These are phyloP conservation scores for Saccharomyces pastorianus DNA, from an alignment of 1,139 yeast genomes.

Conservation along the genomic window DNA sequence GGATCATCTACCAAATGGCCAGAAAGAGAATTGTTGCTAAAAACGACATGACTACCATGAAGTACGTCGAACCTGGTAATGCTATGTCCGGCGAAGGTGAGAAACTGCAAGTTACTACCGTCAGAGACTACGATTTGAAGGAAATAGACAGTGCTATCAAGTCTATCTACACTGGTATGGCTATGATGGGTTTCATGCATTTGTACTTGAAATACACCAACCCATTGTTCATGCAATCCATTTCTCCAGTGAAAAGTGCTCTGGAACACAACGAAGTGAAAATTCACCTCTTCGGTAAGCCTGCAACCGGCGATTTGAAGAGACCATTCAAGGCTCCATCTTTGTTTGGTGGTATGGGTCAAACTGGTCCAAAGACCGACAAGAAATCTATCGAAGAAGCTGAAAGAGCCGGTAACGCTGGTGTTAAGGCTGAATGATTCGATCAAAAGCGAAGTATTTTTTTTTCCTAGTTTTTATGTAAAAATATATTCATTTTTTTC, in stretches of 20 bases:
- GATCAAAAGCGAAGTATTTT: not conserved
- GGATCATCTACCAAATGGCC: conserved; percentile 58
- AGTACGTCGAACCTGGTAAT: conserved; percentile 82
- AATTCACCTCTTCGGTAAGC: conserved; percentile 77
- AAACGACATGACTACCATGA: conserved; percentile 87
- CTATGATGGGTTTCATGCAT: conserved; percentile 99
- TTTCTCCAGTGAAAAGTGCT: conserved; percentile 84
- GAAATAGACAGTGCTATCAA: conserved; percentile 76
- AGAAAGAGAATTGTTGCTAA: conserved; percentile 55
- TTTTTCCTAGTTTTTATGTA: not conserved
- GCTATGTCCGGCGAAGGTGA: conserved; percentile 61
- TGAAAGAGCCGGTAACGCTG: conserved; percentile 82
- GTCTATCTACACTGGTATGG: conserved; percentile 78
- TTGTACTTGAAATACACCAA: conserved; percentile 95
- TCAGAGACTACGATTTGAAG: conserved; percentile 85
- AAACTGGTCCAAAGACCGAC: conserved; percentile 65
- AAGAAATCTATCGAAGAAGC: conserved; percentile 80
- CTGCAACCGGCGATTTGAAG: conserved; percentile 86
- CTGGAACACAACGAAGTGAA: conserved; percentile 86
- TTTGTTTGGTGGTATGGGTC: conserved; percentile 63
- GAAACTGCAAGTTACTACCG: conserved; percentile 77
- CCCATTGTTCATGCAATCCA: conserved; percentile 91
- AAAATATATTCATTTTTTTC: not conserved
- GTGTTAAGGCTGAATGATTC: conserved; percentile 75
- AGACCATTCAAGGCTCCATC: conserved; percentile 94